A percentile compares a stretch with the other conserved stretches of the same genome.
Conservation (phyloP, 179 eudicot species). For the Dionaea muscipula region DNA sequence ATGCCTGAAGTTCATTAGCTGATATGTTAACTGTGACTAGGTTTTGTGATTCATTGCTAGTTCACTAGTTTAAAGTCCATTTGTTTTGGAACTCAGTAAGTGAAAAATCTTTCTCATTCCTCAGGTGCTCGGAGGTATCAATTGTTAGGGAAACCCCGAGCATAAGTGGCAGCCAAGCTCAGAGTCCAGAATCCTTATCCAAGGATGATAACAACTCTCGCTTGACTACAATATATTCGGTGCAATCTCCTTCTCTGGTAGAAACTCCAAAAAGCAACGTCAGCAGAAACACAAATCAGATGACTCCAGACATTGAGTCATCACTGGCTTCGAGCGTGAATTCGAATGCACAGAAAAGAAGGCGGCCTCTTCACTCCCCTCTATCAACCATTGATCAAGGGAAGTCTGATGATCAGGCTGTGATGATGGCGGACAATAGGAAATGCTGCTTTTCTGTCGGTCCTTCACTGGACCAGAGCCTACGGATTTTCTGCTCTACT, state of each 20-base stretch:
- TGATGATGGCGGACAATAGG: conserved; percentile 6
- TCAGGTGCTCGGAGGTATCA: conserved; percentile 32
- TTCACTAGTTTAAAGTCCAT: neutral
- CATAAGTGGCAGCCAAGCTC: conserved; percentile 13
- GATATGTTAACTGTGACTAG: too few relatives aligned
- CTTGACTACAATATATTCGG: conserved; percentile 17
- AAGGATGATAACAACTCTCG: conserved; percentile 32
- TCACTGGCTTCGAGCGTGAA: conserved; percentile 45
- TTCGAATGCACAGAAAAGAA: conserved; percentile 58
- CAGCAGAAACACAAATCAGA: conserved; percentile 13
- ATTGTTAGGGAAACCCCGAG: conserved; percentile 57
- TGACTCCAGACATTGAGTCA: conserved; percentile 28
- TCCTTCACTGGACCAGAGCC: too few relatives aligned
- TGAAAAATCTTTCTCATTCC: neutral
- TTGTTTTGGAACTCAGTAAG: neutral
- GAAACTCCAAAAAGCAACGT: conserved; percentile 46
- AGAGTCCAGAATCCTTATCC: conserved; percentile 30
- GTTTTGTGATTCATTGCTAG: too few relatives aligned
- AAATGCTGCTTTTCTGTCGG: too few relatives aligned
- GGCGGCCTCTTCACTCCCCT: conserved; percentile 29
- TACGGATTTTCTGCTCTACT: too few relatives aligned
- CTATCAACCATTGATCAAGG: conserved; percentile 20
- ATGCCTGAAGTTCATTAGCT: too few relatives aligned
- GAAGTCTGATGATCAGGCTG: conserved; percentile 7
- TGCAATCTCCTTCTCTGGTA: conserved; percentile 18